phyloP scores from a whole-genome alignment of 2,329 filamentous ascomycete genomes.

The Cercospora sp. region DNA sequence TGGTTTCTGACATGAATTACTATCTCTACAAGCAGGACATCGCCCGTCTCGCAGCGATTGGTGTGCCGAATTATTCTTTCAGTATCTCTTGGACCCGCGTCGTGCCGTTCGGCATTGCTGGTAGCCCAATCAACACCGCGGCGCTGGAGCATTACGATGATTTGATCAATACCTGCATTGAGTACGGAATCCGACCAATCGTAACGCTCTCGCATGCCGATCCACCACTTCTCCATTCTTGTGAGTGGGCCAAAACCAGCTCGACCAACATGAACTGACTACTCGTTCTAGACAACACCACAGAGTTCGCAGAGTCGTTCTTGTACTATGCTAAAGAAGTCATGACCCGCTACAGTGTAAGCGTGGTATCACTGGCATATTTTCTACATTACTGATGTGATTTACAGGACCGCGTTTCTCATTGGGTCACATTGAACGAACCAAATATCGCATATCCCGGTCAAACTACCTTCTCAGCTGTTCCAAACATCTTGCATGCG shows the following conservation, averaged over 20 bases:
- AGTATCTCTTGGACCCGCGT: slow-evolving; percentile 53
- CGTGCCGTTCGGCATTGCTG: slow-evolving; percentile 50
- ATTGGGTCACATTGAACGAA: slow-evolving; percentile 48
- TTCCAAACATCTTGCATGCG: slow-evolving; percentile 34
- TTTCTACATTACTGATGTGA: background rate
- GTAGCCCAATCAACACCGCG: slow-evolving; percentile 49
- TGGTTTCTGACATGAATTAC: slow-evolving; percentile 21
- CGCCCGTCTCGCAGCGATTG: slow-evolving; percentile 43
- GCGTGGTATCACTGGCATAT: slow-evolving; percentile 27
- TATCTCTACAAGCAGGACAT: slow-evolving; percentile 28
- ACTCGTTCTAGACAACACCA: slow-evolving; percentile 24
- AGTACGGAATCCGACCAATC: slow-evolving; percentile 47
- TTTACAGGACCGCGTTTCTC: slow-evolving; percentile 21
- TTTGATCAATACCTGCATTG: slow-evolving; percentile 46
- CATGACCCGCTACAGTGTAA: slow-evolving; percentile 42
- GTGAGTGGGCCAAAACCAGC: slow-evolving; percentile 18
- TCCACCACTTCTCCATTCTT: slow-evolving; percentile 38
- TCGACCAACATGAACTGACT: background rate
- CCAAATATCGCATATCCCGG: slow-evolving; percentile 31
- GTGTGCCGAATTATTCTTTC: slow-evolving; percentile 43
- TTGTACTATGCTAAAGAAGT: slow-evolving; percentile 44
- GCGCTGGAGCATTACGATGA: slow-evolving; percentile 53
- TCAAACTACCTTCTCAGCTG: slow-evolving; percentile 32
- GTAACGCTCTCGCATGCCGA: slow-evolving; percentile 51
- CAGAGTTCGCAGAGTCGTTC: slow-evolving; percentile 40